A percentile compares a stretch with the other conserved stretches of the same genome.
These are phyloP conservation scores for Choiromyces venosus DNA, from an alignment of 495 filamentous ascomycete species.

Conservation along the genomic window DNA sequence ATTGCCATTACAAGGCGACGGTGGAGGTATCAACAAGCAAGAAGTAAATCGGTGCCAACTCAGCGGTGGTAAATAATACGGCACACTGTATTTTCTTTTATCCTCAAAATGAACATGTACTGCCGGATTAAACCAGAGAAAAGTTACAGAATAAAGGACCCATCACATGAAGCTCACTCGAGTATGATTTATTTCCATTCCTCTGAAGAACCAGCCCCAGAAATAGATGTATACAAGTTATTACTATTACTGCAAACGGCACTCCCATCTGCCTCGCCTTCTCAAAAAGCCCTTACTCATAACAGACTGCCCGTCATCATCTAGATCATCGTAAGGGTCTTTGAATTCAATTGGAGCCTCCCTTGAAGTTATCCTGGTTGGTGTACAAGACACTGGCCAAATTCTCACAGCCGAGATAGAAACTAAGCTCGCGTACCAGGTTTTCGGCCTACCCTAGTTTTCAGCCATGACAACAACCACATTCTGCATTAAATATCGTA, in stretches of 20 bases:
- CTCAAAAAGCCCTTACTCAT: background rate
- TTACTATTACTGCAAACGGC: background rate
- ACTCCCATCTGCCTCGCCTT: background rate
- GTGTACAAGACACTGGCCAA: background rate
- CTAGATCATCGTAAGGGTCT: background rate
- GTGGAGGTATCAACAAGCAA: background rate
- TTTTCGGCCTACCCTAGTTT: too few relatives aligned
- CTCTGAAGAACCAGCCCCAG: background rate
- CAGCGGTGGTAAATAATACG: background rate
- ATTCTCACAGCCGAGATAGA: background rate
- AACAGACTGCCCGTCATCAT: background rate
- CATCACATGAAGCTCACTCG: background rate
- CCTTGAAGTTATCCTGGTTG: background rate
- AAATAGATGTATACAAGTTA: too few relatives aligned
- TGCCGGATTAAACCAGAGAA: background rate
- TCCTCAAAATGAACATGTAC: background rate
- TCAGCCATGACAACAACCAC: too few relatives aligned
- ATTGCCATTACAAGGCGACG: background rate
- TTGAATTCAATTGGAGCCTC: background rate
- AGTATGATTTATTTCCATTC: background rate
- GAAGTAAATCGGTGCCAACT: background rate
- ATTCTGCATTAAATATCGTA: too few relatives aligned
- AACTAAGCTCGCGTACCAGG: too few relatives aligned
- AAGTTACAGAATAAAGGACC: background rate
- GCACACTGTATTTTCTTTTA: background rate